A percentile compares a stretch with the other conserved stretches of the same genome.
phyloP scores from a whole-genome alignment of 495 filamentous ascomycete genomes.

The Xylaria curta region DNA sequence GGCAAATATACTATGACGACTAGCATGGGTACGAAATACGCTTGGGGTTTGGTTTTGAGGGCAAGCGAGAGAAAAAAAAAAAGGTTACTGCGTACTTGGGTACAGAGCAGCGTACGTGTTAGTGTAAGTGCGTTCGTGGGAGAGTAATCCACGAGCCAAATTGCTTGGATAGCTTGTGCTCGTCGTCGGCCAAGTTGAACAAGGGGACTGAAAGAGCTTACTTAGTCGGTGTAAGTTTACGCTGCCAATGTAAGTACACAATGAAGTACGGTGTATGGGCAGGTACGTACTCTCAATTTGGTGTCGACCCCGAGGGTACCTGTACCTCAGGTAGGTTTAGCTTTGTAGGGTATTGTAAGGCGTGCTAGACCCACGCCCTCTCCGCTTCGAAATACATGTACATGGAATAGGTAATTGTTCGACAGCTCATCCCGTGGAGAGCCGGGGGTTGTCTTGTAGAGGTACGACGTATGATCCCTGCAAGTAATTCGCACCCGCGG shows the following conservation, averaged over 20 bases:
- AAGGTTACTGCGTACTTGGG: not conserved
- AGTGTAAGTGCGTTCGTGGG: not conserved
- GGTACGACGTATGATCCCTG: slow-evolving; percentile 22
- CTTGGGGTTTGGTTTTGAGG: not conserved
- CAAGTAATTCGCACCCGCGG: slow-evolving; percentile 25
- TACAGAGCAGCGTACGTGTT: too few relatives aligned
- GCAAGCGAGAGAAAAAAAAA: not conserved
- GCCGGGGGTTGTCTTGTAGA: not conserved
- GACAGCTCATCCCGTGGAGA: slow-evolving; percentile 9
- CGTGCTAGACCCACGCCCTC: slow-evolving; percentile 6
- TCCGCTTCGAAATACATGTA: not conserved
- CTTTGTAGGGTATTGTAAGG: not conserved
- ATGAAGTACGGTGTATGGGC: slow-evolving; percentile 8
- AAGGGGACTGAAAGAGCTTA: slow-evolving; percentile 8
- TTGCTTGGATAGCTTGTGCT: not conserved
- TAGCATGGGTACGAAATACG: slow-evolving; percentile 2
- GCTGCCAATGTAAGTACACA: not conserved
- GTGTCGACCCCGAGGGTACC: not conserved
- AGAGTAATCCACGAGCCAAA: slow-evolving; percentile 4
- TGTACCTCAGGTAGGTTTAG: not conserved
- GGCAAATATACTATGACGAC: slow-evolving; percentile 16
- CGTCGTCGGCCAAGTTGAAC: not conserved
- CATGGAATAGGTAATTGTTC: not conserved
- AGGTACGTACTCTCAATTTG: slow-evolving; percentile 8
- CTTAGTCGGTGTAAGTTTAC: slow-evolving; percentile 14